Evolutionary conservation across 106 monocot genomes (phyloP), one percentile per base, ranked within the genome.

Genomic region (Dendrobium officinale): DNA sequence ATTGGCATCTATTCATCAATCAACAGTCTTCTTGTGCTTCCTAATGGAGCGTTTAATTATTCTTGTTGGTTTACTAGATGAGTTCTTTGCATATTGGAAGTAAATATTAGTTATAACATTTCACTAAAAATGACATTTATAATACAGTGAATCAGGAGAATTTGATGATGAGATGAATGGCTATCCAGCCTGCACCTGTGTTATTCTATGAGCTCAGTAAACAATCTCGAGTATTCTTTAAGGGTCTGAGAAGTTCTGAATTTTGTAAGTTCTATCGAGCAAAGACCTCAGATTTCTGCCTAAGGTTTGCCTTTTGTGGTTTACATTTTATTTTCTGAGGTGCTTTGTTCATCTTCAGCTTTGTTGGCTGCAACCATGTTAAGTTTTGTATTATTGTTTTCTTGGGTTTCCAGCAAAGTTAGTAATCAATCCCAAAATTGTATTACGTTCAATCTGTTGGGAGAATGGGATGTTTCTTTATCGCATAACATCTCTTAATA

Each of bases 101-200:
- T 29, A 73, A 73, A 42, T n/a, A 73, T 4, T 73, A 5, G 41
- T 41, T 18, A 17, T 18, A 40, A 42, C 41, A 16, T 42, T 13
- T 74, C 5, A 22, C 31, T 42, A 43, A 42, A n/a, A 44, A 18
- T 74, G 3, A 0, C n/a, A 74, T 74, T 74, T 74, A 33, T 44
- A n/a, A 8, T 74, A n/a, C 74, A 74, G 74, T 74, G 74, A 74
- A 74, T 44, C 74, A 43, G 74, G 43, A 20, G 74, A 74, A 74
- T 16, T 74, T 42, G 74, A 43, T 74, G 74, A 74, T 42, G 74
- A 37, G 31, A 42, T 74, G 9, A 19, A 42, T 2, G 74, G 43
- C 9, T 44, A 74, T 74, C 74, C 74, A 19, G 44, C 74, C 42
- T 74, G 74, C n/a, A 15, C 42, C 6, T 74, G 74, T 44, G 43